A percentile compares a stretch with the other conserved stretches of the same genome.
phyloP scores from a whole-genome alignment of 805 yeast genomes.

The Candida arabinofermentans region DNA sequence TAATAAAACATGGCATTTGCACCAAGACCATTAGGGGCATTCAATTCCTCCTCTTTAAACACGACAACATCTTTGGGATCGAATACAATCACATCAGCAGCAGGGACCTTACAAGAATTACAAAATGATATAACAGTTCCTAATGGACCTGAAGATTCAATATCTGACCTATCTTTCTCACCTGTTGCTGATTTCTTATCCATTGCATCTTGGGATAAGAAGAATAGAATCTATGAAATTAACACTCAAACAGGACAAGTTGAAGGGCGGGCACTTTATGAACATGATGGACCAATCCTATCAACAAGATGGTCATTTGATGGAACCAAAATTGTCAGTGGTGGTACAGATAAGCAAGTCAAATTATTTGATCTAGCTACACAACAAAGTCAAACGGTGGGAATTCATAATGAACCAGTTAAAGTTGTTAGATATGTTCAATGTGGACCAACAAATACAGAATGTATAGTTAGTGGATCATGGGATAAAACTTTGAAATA shows the following conservation, averaged over 20 bases:
- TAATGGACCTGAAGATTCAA: conserved; percentile 89
- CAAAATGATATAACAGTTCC: conserved; percentile 66
- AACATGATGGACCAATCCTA: conserved; percentile 86
- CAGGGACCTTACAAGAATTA: conserved; percentile 53
- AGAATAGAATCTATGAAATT: conserved; percentile 89
- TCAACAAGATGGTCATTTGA: conserved; percentile 79
- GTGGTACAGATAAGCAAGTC: conserved; percentile 89
- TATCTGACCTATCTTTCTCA: conserved; percentile 79
- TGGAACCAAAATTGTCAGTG: conserved; percentile 82
- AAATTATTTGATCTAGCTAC: conserved; percentile 76
- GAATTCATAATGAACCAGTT: conserved; percentile 81
- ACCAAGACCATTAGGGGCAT: conserved; percentile 24
- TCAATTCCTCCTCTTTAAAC: conserved; percentile 12
- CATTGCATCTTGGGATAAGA: conserved; percentile 91
- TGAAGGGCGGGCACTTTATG: conserved; percentile 85
- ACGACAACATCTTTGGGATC: conserved; percentile 7
- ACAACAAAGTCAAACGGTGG: conserved; percentile 81
- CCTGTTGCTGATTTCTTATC: conserved; percentile 80
- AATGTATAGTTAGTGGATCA: conserved; percentile 84
- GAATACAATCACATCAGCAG: conserved; percentile 29
- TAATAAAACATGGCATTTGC: conserved; percentile 28
- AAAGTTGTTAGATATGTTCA: conserved; percentile 69
- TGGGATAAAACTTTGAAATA: conserved; percentile 95
- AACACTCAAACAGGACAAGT: conserved; percentile 65
- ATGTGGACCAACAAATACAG: conserved; percentile 80